Percentiles rank a stretch among this genome's conserved stretches.
These are phyloP conservation scores for Penicillium psychrofluorescens DNA, from an alignment of 495 filamentous ascomycete species.

Conservation along the genomic window DNA sequence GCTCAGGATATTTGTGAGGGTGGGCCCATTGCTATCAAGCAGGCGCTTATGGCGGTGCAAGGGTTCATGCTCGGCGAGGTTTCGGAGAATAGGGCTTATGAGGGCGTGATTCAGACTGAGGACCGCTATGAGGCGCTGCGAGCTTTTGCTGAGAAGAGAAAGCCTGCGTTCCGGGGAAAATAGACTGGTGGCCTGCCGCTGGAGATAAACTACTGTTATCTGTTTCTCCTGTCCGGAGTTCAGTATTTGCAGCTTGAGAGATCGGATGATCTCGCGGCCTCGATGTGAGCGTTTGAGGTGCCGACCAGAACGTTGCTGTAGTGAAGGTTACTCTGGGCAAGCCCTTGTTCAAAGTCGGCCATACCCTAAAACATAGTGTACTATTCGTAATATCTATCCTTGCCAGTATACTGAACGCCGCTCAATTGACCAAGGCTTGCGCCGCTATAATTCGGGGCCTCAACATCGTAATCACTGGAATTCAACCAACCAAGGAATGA, in stretches of 20 bases:
- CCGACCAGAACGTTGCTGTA: too few relatives aligned
- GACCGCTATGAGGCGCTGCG: conserved; percentile 80
- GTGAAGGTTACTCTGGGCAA: too few relatives aligned
- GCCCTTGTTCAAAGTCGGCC: too few relatives aligned
- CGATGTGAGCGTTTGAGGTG: too few relatives aligned
- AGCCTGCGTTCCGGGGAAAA: conserved; percentile 69
- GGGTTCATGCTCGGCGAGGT: conserved; percentile 52
- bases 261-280: neutral
- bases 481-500: too few relatives aligned
- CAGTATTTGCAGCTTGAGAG: neutral
- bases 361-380: too few relatives aligned
- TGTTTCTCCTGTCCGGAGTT: neutral
- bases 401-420: too few relatives aligned
- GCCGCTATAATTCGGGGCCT: too few relatives aligned
- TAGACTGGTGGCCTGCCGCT: conserved; percentile 2
- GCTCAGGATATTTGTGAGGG: conserved; percentile 81
- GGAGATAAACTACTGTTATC: too few relatives aligned
- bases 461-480: too few relatives aligned
- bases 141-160: conserved; percentile 89
- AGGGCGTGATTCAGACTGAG: conserved; percentile 68
- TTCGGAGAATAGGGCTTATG: conserved; percentile 72
- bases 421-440: too few relatives aligned
- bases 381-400: too few relatives aligned
- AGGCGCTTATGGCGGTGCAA: conserved; percentile 63
- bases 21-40: conserved; percentile 70